Percentiles rank a stretch among this genome's conserved stretches.
phyloP scores from a whole-genome alignment of 192 early-diverging fungal species.

The Dissophora globulifera region DNA sequence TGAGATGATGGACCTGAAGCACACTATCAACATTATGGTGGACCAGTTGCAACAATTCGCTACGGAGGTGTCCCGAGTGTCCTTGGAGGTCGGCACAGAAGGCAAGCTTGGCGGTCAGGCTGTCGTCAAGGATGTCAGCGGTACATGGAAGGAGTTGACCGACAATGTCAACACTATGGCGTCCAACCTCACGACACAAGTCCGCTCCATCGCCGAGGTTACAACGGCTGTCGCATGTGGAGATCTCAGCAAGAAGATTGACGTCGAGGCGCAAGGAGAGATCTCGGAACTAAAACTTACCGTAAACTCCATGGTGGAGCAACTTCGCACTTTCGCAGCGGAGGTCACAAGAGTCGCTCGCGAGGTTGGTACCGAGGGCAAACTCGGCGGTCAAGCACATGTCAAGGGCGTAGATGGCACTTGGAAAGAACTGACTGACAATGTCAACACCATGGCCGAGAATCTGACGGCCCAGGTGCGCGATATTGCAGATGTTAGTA shows the following conservation, averaged over 20 bases:
- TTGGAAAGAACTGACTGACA: conserved; percentile 74
- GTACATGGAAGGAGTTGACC: conserved; percentile 73
- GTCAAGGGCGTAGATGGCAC: conserved; percentile 70
- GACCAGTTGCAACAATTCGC: conserved; percentile 71
- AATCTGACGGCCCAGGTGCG: conserved; percentile 76
- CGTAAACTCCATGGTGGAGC: conserved; percentile 74
- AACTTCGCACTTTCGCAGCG: conserved; percentile 67
- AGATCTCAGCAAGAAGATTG: conserved; percentile 65
- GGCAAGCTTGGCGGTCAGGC: conserved; percentile 74
- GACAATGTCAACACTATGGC: conserved; percentile 62
- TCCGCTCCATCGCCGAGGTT: conserved; percentile 68
- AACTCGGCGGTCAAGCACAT: conserved; percentile 63
- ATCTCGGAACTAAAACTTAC: conserved; percentile 73
- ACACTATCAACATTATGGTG: conserved; percentile 72
- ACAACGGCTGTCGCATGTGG: conserved; percentile 71
- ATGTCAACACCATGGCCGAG: conserved; percentile 75
- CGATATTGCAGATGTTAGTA: conserved; percentile 71
- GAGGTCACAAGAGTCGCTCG: conserved; percentile 72
- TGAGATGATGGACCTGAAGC: conserved; percentile 71
- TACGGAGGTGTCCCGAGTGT: conserved; percentile 70
- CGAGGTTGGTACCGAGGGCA: conserved; percentile 71
- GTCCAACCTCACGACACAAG: conserved; percentile 58
- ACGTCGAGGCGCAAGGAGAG: conserved; percentile 66
- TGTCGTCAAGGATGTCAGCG: conserved; percentile 65
- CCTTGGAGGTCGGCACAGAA: conserved; percentile 70